Conservation (phyloP, 140 eudicot species). For the Erigeron philadelphicus region DNA sequence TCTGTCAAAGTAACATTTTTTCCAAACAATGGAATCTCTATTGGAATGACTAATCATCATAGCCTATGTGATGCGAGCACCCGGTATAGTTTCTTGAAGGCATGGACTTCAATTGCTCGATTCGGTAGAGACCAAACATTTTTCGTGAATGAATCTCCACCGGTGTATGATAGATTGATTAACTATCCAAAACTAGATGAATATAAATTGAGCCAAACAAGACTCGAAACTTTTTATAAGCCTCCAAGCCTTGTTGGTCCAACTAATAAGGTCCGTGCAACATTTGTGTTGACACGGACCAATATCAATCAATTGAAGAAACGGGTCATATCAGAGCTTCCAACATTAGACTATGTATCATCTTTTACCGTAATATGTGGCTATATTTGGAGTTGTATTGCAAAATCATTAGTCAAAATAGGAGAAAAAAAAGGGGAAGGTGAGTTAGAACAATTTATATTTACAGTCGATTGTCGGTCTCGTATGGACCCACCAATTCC, state of each 20-base stretch:
- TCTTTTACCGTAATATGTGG: constrained; percentile 11
- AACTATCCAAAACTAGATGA: constrained; percentile 5
- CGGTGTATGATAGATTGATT: constrained; percentile 13
- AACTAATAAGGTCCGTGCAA: constrained; percentile 4
- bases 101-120: constrained; percentile 11
- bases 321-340: neutral
- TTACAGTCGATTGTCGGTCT: constrained; percentile 3
- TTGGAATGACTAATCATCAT: constrained; percentile 19
- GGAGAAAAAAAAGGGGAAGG: neutral
- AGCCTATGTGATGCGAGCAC: constrained; percentile 11
- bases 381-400: constrained; percentile 14
- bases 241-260: constrained; percentile 10
- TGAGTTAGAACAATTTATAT: constrained; percentile 4
- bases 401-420: neutral
- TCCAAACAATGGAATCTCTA: constrained; percentile 1
- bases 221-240: constrained; percentile 3
- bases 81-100: constrained; percentile 3
- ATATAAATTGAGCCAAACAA: neutral
- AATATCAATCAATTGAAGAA: constrained; percentile 1
- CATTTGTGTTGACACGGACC: constrained; percentile 5
- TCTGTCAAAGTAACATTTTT: neutral
- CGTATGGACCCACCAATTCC: constrained; percentile 15
- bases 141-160: neutral
- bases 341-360: neutral
- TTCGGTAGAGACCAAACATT: neutral